These are phyloP conservation scores for Apophysomyces ossiformis DNA, from an alignment of 371 early-diverging fungal species.

Conservation along the genomic window DNA sequence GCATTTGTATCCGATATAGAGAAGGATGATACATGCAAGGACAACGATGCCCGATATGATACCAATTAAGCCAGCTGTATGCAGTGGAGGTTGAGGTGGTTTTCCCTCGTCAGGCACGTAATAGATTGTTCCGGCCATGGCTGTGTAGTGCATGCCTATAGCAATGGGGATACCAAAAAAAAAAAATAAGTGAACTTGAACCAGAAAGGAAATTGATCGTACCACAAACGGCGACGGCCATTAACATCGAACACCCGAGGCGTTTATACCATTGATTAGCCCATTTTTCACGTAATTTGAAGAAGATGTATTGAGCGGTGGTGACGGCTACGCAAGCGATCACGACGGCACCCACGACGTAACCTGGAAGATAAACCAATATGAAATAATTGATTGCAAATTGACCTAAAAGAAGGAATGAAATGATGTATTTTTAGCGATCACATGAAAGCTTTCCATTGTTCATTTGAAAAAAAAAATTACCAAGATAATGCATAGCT, in stretches of 20 bases:
- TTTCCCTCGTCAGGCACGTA: constrained; percentile 16
- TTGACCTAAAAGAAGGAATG: constrained; percentile 34
- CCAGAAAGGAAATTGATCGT: constrained; percentile 12
- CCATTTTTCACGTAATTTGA: constrained; percentile 52
- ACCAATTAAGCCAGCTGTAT: constrained; percentile 37
- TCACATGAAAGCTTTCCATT: not conserved
- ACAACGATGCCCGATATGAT: constrained; percentile 45
- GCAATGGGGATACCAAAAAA: not conserved
- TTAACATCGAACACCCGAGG: constrained; percentile 42
- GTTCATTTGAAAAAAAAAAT: no score
- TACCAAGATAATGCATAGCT: constrained; percentile 54
- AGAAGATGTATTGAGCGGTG: constrained; percentile 45
- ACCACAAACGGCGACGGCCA: constrained; percentile 53
- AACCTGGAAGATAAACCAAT: constrained; percentile 24
- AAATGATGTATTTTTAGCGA: not conserved
- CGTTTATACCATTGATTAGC: constrained; percentile 53
- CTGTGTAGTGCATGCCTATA: constrained; percentile 52
- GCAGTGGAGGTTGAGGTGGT: constrained; percentile 34
- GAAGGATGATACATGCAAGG: constrained; percentile 31
- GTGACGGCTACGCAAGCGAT: constrained; percentile 43
- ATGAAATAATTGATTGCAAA: constrained; percentile 44
- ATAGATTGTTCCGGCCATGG: constrained; percentile 46
- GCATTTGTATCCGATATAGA: constrained; percentile 21
- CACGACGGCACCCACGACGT: constrained; percentile 38
- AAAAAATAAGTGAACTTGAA: not conserved